Evolutionary conservation across 106 monocot genomes (phyloP).

Genomic region (Apostasia shenzhenica): DNA sequence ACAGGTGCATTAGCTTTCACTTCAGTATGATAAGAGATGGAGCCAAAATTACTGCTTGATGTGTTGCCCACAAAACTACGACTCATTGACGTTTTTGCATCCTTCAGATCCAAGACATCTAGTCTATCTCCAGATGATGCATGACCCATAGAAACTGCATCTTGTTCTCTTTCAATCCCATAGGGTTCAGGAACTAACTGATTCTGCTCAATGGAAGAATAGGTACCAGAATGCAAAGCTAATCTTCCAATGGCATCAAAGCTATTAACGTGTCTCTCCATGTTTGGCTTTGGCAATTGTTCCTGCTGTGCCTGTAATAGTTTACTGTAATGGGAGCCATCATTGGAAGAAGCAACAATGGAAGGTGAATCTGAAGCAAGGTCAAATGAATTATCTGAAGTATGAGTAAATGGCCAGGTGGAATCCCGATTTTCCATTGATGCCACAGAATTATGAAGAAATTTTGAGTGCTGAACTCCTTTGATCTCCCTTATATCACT

Average conservation of each 20-base stretch:
- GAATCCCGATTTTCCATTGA: slow-evolving; percentile 49
- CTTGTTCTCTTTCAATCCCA: slow-evolving; percentile 11
- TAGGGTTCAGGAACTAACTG: slow-evolving; percentile 15
- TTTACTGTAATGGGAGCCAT: slow-evolving; percentile 20
- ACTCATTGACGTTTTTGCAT: slow-evolving; percentile 20
- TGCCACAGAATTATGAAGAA: slow-evolving; percentile 18
- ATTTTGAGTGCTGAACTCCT: slow-evolving; percentile 23
- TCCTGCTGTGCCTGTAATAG: slow-evolving; percentile 20
- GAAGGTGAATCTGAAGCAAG: slow-evolving; percentile 19
- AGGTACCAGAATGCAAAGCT: slow-evolving; percentile 18
- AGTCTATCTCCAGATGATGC: slow-evolving; percentile 14
- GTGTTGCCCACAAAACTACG: slow-evolving; percentile 11
- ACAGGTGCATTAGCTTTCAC: slow-evolving; percentile 5
- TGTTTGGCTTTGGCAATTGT: slow-evolving; percentile 9
- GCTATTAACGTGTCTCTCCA: neutral
- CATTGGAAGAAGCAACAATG: slow-evolving; percentile 15
- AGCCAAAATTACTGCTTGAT: neutral
- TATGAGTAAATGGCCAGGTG: slow-evolving; percentile 31
- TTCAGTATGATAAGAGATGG: slow-evolving; percentile 11
- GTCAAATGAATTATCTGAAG: slow-evolving; percentile 36
- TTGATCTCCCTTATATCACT: slow-evolving; percentile 23
- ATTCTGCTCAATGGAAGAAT: slow-evolving; percentile 27
- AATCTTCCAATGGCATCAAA: slow-evolving; percentile 14
- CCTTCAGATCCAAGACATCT: slow-evolving; percentile 21
- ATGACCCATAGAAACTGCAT: slow-evolving; percentile 14